phyloP scores from a whole-genome alignment of 208 protist genomes.

The Acanthamoeba triangularis region DNA sequence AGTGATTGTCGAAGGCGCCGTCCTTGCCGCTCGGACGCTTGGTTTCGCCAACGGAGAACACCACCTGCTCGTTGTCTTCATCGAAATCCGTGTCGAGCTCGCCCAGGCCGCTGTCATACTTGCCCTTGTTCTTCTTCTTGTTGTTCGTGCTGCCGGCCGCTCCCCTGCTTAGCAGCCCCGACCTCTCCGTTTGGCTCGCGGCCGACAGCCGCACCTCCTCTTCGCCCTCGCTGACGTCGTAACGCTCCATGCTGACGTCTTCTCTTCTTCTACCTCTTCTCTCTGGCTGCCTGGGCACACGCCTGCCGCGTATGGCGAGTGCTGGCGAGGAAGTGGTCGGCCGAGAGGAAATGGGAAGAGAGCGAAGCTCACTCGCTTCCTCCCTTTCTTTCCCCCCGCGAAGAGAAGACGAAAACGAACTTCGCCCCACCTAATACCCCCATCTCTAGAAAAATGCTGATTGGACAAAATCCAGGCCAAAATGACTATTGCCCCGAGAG shows the following conservation, averaged over 20 bases:
- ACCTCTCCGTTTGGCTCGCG: background rate
- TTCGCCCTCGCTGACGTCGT: conserved; percentile 15
- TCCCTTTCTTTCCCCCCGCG: no score
- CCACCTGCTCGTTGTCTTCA: conserved; percentile 17
- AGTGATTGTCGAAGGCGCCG: background rate
- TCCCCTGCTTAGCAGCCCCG: background rate
- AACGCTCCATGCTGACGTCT: background rate
- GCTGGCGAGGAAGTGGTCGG: no score
- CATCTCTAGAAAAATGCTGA: no score
- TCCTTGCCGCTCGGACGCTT: background rate
- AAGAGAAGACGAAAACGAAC: no score
- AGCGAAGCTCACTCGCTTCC: no score
- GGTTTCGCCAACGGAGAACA: conserved; percentile 46
- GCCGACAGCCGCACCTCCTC: background rate
- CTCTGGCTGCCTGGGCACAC: no score
- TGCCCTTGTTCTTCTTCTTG: conserved; percentile 33
- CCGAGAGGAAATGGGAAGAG: no score
- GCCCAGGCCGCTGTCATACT: background rate
- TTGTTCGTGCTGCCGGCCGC: background rate
- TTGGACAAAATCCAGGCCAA: no score
- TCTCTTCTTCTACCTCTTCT: background rate
- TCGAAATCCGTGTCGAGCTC: conserved; percentile 4
- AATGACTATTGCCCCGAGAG: no score
- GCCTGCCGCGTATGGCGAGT: no score
- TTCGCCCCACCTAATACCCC: no score